Percentiles rank a stretch among this genome's conserved stretches.
These are phyloP conservation scores for Trichoderma cornu-damae DNA, from an alignment of 2,329 filamentous ascomycete species.

Conservation along the genomic window DNA sequence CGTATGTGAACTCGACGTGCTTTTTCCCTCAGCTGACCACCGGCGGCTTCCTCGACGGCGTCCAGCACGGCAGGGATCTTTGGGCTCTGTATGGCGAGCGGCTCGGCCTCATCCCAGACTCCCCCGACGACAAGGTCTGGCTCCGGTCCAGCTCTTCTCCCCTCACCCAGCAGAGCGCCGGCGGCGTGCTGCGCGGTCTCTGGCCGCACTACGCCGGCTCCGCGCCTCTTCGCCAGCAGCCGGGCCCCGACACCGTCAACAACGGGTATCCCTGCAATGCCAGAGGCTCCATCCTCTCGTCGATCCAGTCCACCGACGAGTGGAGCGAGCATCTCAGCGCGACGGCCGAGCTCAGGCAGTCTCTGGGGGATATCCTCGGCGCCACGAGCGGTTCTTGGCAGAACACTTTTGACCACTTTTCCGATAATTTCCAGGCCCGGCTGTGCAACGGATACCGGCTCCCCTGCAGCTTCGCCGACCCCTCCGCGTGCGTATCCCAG, in stretches of 20 bases:
- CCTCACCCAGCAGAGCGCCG: constrained; percentile 12
- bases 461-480: constrained; percentile 4
- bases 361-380: background rate
- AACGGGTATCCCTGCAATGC: constrained; percentile 1
- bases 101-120: constrained; percentile 1
- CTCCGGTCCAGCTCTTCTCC: constrained; percentile 3
- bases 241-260: constrained; percentile 6
- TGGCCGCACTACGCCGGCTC: constrained; percentile 4
- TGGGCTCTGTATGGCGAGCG: constrained; percentile 5
- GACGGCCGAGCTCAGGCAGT: constrained; percentile 1
- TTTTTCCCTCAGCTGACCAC: constrained; percentile 13
- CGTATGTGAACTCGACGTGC: constrained; percentile 13
- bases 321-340: constrained; percentile 12
- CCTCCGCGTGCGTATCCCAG: constrained; percentile 1
- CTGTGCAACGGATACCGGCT: constrained; percentile 13
- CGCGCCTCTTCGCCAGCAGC: constrained; percentile 5
- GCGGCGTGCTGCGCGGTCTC: constrained; percentile 8
- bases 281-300: background rate
- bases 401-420: constrained; percentile 12
- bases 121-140: constrained; percentile 1
- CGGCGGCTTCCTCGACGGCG: constrained; percentile 5
- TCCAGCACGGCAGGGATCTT: constrained; percentile 12
- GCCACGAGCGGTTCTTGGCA: constrained; percentile 9
- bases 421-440: constrained; percentile 12
- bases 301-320: background rate